phyloP scores from a whole-genome alignment of 2,329 filamentous ascomycete genomes.

The Paracamarosporium sp. region DNA sequence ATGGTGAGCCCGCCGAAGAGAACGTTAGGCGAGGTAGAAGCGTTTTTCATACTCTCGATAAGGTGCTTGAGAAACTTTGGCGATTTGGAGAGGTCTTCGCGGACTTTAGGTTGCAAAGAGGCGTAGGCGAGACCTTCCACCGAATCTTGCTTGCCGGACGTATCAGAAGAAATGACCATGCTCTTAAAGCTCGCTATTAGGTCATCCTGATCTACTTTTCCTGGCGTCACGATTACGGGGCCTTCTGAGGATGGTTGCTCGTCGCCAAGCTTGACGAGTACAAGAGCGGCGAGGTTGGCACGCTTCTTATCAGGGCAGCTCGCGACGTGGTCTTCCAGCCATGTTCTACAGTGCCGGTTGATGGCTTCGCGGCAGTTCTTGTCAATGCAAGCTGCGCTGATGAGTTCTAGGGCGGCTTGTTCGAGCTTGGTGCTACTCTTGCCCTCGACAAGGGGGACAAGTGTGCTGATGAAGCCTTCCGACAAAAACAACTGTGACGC shows the following conservation, averaged over 20 bases:
- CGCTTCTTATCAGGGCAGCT: constrained; percentile 67
- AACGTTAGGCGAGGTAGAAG: constrained; percentile 59
- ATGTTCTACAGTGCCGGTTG: constrained; percentile 81
- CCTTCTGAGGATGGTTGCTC: constrained; percentile 38
- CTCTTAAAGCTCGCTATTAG: constrained; percentile 65
- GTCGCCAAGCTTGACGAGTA: constrained; percentile 64
- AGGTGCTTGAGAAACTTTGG: constrained; percentile 72
- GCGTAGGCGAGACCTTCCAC: constrained; percentile 93
- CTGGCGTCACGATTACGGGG: constrained; percentile 39
- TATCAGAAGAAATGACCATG: constrained; percentile 68
- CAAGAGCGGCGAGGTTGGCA: constrained; percentile 59
- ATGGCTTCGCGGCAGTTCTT: constrained; percentile 82
- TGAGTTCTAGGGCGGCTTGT: constrained; percentile 82
- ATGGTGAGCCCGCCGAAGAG: constrained; percentile 89
- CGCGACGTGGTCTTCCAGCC: constrained; percentile 84
- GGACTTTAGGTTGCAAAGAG: constrained; percentile 83
- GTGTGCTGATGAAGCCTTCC: constrained; percentile 80
- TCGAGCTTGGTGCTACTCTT: constrained; percentile 88
- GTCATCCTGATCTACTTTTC: constrained; percentile 51
- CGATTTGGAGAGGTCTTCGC: constrained; percentile 79
- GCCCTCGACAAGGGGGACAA: constrained; percentile 78
- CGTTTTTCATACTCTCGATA: constrained; percentile 63
- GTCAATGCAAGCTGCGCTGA: constrained; percentile 92
- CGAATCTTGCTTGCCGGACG: constrained; percentile 69
- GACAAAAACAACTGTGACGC: constrained; percentile 83